phyloP scores from a whole-genome alignment of 2,329 filamentous ascomycete genomes.

The Aureobasidium melanogenum region DNA sequence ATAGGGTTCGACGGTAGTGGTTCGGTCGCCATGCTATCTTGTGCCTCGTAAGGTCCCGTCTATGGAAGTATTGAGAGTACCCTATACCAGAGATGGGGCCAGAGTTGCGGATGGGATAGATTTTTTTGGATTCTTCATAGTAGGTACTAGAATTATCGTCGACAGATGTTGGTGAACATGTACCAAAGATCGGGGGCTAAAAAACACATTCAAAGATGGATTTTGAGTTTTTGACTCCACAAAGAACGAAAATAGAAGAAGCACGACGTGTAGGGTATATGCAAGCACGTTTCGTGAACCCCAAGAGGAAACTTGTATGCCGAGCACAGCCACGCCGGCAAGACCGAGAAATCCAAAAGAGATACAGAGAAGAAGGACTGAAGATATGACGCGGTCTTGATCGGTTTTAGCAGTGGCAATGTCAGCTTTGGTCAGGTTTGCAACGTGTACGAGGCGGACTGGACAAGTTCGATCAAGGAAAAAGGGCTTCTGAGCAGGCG shows the following conservation, averaged over 20 bases:
- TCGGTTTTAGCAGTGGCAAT: constrained; percentile 3
- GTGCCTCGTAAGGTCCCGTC: background rate
- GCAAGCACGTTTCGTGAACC: constrained; percentile 10
- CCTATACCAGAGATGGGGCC: background rate
- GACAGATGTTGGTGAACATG: background rate
- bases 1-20: background rate
- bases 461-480: background rate
- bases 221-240: background rate
- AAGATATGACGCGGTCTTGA: background rate
- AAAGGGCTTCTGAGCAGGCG: constrained; percentile 1
- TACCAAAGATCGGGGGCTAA: background rate
- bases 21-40: background rate
- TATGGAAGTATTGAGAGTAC: background rate
- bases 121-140: background rate
- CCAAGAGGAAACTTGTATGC: background rate
- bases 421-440: constrained; percentile 1
- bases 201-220: background rate
- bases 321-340: constrained; percentile 7
- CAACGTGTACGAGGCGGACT: constrained; percentile 8
- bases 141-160: background rate
- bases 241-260: constrained; percentile 12
- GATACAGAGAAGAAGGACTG: background rate
- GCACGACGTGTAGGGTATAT: background rate
- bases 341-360: background rate
- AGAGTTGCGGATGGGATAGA: background rate